Evolutionary conservation across 164 flowering plant genomes (phyloP).

Genomic region (Vitis cinerea): DNA sequence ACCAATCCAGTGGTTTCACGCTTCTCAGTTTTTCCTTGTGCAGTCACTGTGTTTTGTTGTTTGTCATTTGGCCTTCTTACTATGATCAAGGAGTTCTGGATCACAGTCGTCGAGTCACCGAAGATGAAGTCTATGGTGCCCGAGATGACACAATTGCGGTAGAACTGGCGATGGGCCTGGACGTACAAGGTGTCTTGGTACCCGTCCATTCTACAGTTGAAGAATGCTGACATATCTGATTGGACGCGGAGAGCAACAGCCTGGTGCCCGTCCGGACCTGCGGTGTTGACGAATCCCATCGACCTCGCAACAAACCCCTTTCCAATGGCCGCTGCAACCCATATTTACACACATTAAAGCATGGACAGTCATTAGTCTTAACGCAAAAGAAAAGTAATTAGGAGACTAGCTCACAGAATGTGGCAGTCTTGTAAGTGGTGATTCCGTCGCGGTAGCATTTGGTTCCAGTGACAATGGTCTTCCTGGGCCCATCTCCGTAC

Average conservation of each 20-base stretch:
- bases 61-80: constrained; percentile 24
- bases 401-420: constrained; percentile 35
- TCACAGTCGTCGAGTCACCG: constrained; percentile 35
- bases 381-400: neutral
- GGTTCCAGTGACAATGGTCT: constrained; percentile 40
- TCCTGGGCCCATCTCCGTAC: constrained; percentile 54
- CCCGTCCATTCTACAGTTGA: constrained; percentile 38
- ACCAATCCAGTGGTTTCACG: constrained; percentile 28
- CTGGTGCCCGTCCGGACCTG: constrained; percentile 37
- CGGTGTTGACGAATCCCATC: constrained; percentile 49
- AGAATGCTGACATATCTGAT: constrained; percentile 38
- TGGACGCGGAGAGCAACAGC: constrained; percentile 44
- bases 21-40: constrained; percentile 32
- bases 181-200: constrained; percentile 44
- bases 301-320: constrained; percentile 29
- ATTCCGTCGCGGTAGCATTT: constrained; percentile 20
- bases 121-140: constrained; percentile 52
- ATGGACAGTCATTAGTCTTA: too few species aligned
- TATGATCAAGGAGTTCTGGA: constrained; percentile 48
- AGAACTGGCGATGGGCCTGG: constrained; percentile 43
- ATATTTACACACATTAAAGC: too few species aligned
- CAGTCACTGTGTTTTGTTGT: constrained; percentile 35
- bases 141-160: constrained; percentile 37
- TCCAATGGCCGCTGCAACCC: constrained; percentile 34
- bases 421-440: constrained; percentile 32